Conservation (phyloP, 768 basidiomycete species). For the Leccinum disarticulatum region DNA sequence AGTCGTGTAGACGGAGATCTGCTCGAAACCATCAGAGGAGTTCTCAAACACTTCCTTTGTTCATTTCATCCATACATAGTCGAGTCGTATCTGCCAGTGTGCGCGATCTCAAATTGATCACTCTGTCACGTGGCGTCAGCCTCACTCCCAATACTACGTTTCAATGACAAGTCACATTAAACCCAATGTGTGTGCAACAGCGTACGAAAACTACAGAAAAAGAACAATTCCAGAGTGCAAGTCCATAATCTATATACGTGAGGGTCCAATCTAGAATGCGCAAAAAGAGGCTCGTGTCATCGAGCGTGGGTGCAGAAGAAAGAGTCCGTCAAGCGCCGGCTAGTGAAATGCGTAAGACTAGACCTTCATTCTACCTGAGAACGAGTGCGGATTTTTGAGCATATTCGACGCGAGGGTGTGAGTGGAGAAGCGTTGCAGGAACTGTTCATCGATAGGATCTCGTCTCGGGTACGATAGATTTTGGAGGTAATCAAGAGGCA, state of each 20-base stretch:
- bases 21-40: not conserved
- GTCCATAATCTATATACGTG: constrained; percentile 33
- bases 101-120: no score
- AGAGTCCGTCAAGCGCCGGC: constrained; percentile 1
- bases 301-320: constrained; percentile 3
- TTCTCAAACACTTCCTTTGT: not conserved
- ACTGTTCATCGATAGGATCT: constrained; percentile 63
- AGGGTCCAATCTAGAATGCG: constrained; percentile 23
- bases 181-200: constrained; percentile 15
- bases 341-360: constrained; percentile 5
- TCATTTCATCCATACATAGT: not conserved
- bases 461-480: constrained; percentile 53
- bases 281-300: constrained; percentile 13
- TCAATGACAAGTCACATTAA: constrained; percentile 19
- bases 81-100: not conserved
- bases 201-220: constrained; percentile 21
- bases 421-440: constrained; percentile 55
- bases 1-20: constrained; percentile 18
- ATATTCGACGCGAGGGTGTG: constrained; percentile 23
- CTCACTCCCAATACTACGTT: not conserved
- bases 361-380: constrained; percentile 28
- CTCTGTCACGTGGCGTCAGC: constrained; percentile 10
- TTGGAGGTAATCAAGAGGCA: constrained; percentile 65
- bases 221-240: constrained; percentile 22
- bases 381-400: constrained; percentile 21